Conservation (phyloP, 768 basidiomycete genomes). For the Gelatoporia subvermispora region DNA sequence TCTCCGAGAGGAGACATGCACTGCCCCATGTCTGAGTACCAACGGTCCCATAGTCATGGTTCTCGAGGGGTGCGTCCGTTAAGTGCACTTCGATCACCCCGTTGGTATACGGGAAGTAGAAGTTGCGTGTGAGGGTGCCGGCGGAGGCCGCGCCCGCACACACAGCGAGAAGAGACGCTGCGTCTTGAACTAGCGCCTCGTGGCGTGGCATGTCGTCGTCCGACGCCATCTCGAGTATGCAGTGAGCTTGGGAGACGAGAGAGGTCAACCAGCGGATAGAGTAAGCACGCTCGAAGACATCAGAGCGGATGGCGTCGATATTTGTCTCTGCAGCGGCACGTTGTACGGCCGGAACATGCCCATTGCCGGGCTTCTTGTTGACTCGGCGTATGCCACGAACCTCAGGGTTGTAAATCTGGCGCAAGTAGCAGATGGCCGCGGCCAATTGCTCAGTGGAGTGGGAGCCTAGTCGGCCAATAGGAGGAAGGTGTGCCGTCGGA, state of each 20-base stretch:
- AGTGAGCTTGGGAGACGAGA: conserved; percentile 36
- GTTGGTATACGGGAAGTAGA: conserved; percentile 34
- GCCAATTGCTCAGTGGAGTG: conserved; percentile 33
- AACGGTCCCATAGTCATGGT: conserved; percentile 65
- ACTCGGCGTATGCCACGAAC: conserved; percentile 53
- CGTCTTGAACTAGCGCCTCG: conserved; percentile 39
- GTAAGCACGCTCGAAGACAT: conserved; percentile 66
- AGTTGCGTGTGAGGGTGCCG: conserved; percentile 49
- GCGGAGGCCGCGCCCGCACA: conserved; percentile 63
- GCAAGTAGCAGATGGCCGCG: conserved; percentile 46
- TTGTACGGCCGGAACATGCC: neutral
- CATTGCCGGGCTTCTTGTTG: conserved; percentile 13
- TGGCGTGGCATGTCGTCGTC: neutral
- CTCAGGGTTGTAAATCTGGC: conserved; percentile 52
- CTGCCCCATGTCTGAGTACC: conserved; percentile 91
- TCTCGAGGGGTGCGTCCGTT: conserved; percentile 65
- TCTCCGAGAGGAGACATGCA: conserved; percentile 74
- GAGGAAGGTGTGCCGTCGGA: conserved; percentile 53
- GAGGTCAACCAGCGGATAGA: conserved; percentile 72
- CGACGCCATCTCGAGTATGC: neutral
- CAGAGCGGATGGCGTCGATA: conserved; percentile 37
- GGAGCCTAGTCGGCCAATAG: conserved; percentile 40
- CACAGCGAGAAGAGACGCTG: conserved; percentile 58
- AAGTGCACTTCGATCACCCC: conserved; percentile 37
- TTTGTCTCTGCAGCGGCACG: conserved; percentile 2